phyloP scores from a whole-genome alignment of 2,329 filamentous ascomycete genomes.

The Apiospora kogelbergensis region DNA sequence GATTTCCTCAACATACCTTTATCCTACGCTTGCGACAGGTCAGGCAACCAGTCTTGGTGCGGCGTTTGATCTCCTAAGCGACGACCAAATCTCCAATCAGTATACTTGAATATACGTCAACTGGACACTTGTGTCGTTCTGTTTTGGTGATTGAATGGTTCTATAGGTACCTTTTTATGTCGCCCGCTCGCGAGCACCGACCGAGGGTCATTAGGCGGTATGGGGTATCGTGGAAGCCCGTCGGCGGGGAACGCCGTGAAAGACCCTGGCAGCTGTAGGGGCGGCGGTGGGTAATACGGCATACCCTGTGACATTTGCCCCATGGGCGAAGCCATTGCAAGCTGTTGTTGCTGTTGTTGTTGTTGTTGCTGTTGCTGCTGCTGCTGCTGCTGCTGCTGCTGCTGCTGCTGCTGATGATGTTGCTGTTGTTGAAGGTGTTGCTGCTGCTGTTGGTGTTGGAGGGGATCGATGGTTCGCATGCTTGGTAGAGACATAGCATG shows the following conservation, averaged over 20 bases:
- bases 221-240: constrained; percentile 42
- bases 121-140: constrained; percentile 25
- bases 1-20: constrained; percentile 50
- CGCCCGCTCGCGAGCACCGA: constrained; percentile 46
- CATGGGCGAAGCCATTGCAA: constrained; percentile 37
- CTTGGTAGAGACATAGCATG: constrained; percentile 40
- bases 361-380: constrained; percentile 30
- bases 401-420: constrained; percentile 27
- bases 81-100: constrained; percentile 7
- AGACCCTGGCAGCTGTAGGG: constrained; percentile 35
- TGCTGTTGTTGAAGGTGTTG: constrained; percentile 4
- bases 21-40: constrained; percentile 62
- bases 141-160: neutral
- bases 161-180: constrained; percentile 54
- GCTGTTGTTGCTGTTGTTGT: constrained; percentile 31
- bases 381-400: constrained; percentile 18
- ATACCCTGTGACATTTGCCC: constrained; percentile 38
- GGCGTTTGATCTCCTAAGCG: constrained; percentile 59
- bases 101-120: constrained; percentile 19
- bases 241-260: constrained; percentile 46
- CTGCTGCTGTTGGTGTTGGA: constrained; percentile 22
- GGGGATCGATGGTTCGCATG: constrained; percentile 41
- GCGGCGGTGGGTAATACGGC: constrained; percentile 42
- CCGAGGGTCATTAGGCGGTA: constrained; percentile 49
- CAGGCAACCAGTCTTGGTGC: constrained; percentile 63